Conservation (phyloP, 2,329 filamentous ascomycete species). For the Neopestalotiopsis sp. region DNA sequence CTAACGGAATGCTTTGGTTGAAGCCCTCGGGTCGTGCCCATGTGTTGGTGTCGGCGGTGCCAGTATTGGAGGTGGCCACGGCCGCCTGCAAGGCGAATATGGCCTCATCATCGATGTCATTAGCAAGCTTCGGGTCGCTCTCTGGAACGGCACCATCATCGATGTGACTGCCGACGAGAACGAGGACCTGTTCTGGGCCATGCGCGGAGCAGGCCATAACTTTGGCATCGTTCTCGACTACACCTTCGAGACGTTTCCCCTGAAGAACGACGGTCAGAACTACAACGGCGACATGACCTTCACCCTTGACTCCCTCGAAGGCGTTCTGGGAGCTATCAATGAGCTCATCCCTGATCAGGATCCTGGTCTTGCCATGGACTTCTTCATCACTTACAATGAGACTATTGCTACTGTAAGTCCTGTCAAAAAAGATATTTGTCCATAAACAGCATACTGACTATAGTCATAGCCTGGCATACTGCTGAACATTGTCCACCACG, state of each 20-base stretch:
- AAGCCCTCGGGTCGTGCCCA: constrained; percentile 10
- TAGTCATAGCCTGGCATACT: neutral
- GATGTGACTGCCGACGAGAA: neutral
- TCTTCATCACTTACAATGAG: neutral
- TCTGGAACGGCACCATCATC: constrained; percentile 15
- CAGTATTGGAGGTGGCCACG: constrained; percentile 11
- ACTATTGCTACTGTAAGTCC: neutral
- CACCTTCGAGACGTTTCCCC: constrained; percentile 9
- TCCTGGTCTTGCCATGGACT: neutral
- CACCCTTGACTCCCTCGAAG: neutral
- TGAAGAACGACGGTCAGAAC: neutral
- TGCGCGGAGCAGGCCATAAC: constrained; percentile 29
- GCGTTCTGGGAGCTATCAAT: neutral
- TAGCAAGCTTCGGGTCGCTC: neutral
- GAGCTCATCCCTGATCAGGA: neutral
- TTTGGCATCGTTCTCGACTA: constrained; percentile 28
- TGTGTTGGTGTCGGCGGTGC: constrained; percentile 13
- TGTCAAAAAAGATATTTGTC: neutral
- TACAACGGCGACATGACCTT: constrained; percentile 16
- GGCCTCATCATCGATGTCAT: constrained; percentile 9
- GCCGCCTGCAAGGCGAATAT: constrained; percentile 8
- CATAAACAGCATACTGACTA: neutral
- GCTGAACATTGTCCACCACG: constrained; percentile 1
- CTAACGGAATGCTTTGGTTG: neutral
- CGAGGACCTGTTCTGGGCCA: constrained; percentile 27